Evolutionary conservation across 139 green algal species (phyloP), one percentile per base, ranked within the genome.

Genomic region (Chlorella vulgaris): DNA sequence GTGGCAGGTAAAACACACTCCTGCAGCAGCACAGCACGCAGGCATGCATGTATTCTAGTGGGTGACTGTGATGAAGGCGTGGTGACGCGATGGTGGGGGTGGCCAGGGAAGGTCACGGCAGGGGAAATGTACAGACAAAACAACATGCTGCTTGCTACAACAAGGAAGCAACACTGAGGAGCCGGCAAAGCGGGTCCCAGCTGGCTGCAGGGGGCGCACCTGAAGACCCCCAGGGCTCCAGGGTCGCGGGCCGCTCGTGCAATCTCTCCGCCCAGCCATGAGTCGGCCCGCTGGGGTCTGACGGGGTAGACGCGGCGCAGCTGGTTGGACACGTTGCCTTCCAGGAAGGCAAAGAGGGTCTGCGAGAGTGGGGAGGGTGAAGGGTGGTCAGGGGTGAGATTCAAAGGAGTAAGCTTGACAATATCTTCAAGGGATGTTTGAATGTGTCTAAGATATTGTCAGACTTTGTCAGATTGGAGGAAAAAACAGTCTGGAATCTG

Each of bases 211-310:
- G 19, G 2, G 10, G 33, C 86, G n/a, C 78, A 92, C 87, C 84
- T 85, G 76, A 95, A 93, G 21, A 94, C 91, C 28, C 80, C 83
- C 15, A 92, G 69, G 15, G 89, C 86, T 5, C 90, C 91, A 1
- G 91, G 91, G 76, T 95, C 91, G n/a, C 36, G 71, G n/a, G 89
- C 79, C 19, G 87, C 90, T 7, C 89, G 78, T 43, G 60, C 31
- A 53, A 98, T 98, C 75, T 98, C 95, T 28, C 90, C 67, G 5
- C 81, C 85, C 42, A 98, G 90, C 92, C 92, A 98, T n/a, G 70
- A 78, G 60, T 98, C 93, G 0, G 93, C 93, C 33, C 83, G 85
- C 7, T 86, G 69, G 6, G 94, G 93, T 33, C 87, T 81, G 26
- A 84, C 90, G 0, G 92, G 92, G 84, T 98, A 98, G 40, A 96